These are phyloP conservation scores for Tagetes patula DNA, from an alignment of 129 eudicot species.

Conservation along the genomic window DNA sequence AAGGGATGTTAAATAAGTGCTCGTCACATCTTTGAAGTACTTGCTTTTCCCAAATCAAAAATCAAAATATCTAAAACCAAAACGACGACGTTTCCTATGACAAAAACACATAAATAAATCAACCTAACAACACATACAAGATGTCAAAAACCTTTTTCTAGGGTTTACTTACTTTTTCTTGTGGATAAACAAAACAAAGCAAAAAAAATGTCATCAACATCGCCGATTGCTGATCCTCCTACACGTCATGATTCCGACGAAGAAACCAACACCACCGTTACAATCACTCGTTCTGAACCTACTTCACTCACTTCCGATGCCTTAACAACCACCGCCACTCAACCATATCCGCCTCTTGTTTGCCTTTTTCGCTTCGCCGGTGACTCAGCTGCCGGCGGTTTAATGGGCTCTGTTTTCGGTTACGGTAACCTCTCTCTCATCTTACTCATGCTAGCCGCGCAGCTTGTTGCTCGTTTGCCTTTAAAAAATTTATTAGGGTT, in stretches of 20 bases:
- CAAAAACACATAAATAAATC: background rate
- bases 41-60: too few species aligned
- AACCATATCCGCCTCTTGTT: conserved; percentile 62
- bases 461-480: too few species aligned
- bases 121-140: background rate
- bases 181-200: background rate
- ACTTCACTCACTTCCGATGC: conserved; percentile 34
- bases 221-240: conserved; percentile 45
- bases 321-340: conserved; percentile 28
- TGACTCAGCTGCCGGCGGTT: conserved; percentile 73
- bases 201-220: conserved; percentile 39
- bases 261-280: conserved; percentile 17
- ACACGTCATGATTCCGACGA: conserved; percentile 47
- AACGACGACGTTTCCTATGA: background rate
- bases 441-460: too few species aligned
- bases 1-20: too few species aligned
- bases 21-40: too few species aligned
- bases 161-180: conserved; percentile 35
- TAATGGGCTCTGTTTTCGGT: conserved; percentile 87
- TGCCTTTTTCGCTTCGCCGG: conserved; percentile 59
- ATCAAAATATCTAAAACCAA: background rate
- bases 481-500: too few species aligned
- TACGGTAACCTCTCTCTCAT: conserved; percentile 39
- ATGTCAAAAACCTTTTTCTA: conserved; percentile 20
- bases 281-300: conserved; percentile 37